Evolutionary conservation across 1,139 yeast species (phyloP), one percentile per base, ranked within the genome.

Genomic region (Suhomyces terraborum): DNA sequence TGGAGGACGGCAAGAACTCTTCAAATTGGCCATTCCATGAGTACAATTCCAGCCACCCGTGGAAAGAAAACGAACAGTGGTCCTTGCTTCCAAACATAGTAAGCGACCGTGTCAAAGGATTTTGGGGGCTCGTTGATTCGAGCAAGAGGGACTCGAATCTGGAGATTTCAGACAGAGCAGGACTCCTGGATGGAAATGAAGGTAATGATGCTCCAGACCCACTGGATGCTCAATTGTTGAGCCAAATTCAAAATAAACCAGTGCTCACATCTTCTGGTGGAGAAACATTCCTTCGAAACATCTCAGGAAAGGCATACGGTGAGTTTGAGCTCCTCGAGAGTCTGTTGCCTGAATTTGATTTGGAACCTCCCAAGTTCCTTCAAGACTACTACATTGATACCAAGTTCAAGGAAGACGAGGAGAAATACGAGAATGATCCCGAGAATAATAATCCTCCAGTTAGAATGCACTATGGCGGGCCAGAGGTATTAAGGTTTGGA

Each of bases 11-110:
- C 8, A 66, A 70, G 40, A 66, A 69, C 28, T 61, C 55, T 0
- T 70, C 75, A 40, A 69, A 80, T 0, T 84, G 84, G 78, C 89
- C 89, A 1, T 56, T 82, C 20, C 80, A 73, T 21, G 37, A 67
- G 2, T 72, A 47, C 42, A 62, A 66, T 24, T 59, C 67, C 23
- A 61, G 66, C 7, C 52, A 62, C 16, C 75, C 79, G 4, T 84
- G 85, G 79, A 36, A 37, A n/a, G 82, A 79, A 47, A 65, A 69
- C 43, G 77, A 84, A 53, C 56, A 70, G 24, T 73, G 67, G 54
- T 75, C 86, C 16, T 63, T 87, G 2, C 56, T 88, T 8, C 95
- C 96, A 0, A 71, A 82, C 52, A 59, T 55, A 6, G 66, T 88
- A 1, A 76, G 81, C 48, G 53, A 63, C 3, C 52, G 55, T 17